phyloP scores from a whole-genome alignment of 2,329 filamentous ascomycete genomes.

The Cercospora sesami region DNA sequence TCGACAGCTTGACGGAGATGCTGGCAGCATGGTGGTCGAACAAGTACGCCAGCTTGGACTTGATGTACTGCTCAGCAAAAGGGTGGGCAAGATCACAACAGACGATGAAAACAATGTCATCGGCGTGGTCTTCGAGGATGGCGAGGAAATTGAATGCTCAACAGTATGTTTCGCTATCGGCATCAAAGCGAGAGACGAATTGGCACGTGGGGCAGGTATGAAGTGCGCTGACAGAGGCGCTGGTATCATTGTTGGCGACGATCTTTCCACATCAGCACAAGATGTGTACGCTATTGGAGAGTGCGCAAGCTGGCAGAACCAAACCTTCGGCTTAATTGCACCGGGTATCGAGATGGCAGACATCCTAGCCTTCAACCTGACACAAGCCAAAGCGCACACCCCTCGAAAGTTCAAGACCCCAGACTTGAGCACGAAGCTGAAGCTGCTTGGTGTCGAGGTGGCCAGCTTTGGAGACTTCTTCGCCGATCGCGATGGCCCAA shows the following conservation, averaged over 20 bases:
- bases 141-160: conserved; percentile 71
- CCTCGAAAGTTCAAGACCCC: conserved; percentile 73
- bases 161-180: conserved; percentile 91
- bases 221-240: conserved; percentile 70
- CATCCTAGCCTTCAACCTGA: conserved; percentile 86
- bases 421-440: conserved; percentile 87
- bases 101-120: conserved; percentile 67
- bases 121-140: conserved; percentile 78
- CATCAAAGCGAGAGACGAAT: conserved; percentile 75
- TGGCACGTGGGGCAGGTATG: conserved; percentile 70
- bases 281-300: conserved; percentile 87
- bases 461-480: conserved; percentile 95
- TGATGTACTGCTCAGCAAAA: conserved; percentile 74
- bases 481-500: conserved; percentile 79
- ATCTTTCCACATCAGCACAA: conserved; percentile 67
- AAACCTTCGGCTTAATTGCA: conserved; percentile 85
- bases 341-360: conserved; percentile 93
- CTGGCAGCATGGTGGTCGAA: conserved; percentile 76
- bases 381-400: conserved; percentile 71
- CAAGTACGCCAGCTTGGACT: conserved; percentile 77
- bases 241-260: conserved; percentile 68
- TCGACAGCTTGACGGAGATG: conserved; percentile 78
- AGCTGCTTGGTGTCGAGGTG: conserved; percentile 85
- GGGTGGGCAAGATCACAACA: conserved; percentile 70
- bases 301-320: conserved; percentile 84